Evolutionary conservation across 2,329 filamentous ascomycete species (phyloP).

Genomic region (Alternaria sp.): DNA sequence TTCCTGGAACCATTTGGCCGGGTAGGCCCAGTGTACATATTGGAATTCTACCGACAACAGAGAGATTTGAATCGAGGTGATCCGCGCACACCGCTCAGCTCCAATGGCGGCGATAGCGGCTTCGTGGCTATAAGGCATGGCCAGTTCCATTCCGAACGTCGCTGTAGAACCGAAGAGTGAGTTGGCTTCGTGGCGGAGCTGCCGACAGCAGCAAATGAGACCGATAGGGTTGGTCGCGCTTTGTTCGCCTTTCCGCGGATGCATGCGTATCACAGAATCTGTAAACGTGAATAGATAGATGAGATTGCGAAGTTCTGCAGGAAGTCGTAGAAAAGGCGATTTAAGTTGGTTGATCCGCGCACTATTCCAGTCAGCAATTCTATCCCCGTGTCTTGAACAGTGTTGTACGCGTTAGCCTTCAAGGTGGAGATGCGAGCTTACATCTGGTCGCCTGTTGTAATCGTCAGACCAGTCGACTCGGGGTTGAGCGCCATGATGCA

Average conservation of each 20-base stretch:
- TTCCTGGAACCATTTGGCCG: background rate
- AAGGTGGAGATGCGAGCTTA: background rate
- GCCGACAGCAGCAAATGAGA: background rate
- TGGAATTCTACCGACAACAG: background rate
- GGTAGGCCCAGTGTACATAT: background rate
- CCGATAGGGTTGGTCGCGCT: background rate
- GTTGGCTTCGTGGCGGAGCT: background rate
- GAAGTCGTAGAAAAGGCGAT: background rate
- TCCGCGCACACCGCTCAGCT: background rate
- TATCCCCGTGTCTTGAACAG: background rate
- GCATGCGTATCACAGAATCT: background rate
- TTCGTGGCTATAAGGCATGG: background rate
- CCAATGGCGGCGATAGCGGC: background rate
- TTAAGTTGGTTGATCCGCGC: background rate
- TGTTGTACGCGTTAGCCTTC: background rate
- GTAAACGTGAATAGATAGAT: background rate
- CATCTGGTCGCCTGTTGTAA: background rate
- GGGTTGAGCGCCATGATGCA: background rate
- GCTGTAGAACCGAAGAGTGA: background rate
- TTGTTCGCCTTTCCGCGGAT: background rate
- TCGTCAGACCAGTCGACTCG: background rate
- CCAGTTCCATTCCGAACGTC: background rate
- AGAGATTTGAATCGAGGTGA: background rate
- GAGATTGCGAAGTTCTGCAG: background rate
- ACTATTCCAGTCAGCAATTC: background rate